phyloP scores from a whole-genome alignment of 2,329 filamentous ascomycete genomes.

The Aspergillaceae sp. region DNA sequence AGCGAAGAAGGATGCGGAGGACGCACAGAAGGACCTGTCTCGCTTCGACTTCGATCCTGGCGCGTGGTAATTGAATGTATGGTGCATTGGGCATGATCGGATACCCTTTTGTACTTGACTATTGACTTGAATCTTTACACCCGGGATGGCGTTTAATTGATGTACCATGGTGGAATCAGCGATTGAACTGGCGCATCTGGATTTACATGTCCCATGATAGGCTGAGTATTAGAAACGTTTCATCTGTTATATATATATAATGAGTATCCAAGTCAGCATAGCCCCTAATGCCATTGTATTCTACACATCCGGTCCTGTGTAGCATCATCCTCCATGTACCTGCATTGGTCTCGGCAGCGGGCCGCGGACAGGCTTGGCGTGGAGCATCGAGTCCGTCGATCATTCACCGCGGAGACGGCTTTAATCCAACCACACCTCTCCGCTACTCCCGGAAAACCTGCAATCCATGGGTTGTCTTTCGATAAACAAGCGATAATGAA shows the following conservation, averaged over 20 bases:
- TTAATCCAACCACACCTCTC: conserved; percentile 7
- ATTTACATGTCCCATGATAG: neutral
- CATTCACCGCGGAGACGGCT: neutral
- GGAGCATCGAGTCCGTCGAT: conserved; percentile 1
- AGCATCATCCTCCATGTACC: neutral
- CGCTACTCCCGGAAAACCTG: neutral
- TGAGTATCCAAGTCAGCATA: neutral
- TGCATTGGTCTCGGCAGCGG: neutral
- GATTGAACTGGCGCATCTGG: neutral
- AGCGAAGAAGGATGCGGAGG: conserved; percentile 97
- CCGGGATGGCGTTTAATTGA: neutral
- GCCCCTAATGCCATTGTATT: neutral
- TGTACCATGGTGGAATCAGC: neutral
- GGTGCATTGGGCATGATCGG: neutral
- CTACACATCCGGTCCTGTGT: neutral
- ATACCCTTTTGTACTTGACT: neutral
- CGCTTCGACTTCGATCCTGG: conserved; percentile 82
- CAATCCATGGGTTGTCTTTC: conserved; percentile 1
- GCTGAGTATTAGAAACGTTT: neutral
- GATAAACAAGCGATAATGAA: conserved; percentile 3
- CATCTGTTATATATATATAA: neutral
- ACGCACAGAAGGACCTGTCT: conserved; percentile 79
- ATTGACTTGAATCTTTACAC: neutral
- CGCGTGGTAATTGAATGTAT: conserved; percentile 46
- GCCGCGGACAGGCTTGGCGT: conserved; percentile 3